Conservation (phyloP, 2,329 filamentous ascomycete genomes). For the Plectosphaerella plurivora region DNA sequence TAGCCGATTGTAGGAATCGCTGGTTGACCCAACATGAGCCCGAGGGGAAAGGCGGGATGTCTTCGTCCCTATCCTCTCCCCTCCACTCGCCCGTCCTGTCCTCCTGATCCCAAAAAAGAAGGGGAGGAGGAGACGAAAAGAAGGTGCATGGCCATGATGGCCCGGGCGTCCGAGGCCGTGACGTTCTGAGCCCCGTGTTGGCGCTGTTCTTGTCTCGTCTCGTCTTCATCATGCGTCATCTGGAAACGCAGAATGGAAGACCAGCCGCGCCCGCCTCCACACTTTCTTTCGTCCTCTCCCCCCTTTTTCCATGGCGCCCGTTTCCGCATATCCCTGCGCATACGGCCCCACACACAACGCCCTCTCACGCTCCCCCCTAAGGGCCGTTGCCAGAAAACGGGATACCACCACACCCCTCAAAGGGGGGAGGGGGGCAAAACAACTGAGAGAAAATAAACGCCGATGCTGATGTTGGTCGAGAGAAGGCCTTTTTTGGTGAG, state of each 20-base stretch:
- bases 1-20: too few species aligned
- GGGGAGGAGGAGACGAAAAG: not conserved
- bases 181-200: not conserved
- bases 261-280: not conserved
- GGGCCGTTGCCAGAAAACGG: too few species aligned
- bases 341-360: not conserved
- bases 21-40: too few species aligned
- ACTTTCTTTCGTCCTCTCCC: not conserved
- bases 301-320: not conserved
- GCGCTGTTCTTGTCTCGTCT: not conserved
- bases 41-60: too few species aligned
- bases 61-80: not conserved
- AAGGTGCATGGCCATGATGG: not conserved
- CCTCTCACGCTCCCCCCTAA: not conserved
- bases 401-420: too few species aligned
- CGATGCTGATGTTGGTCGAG: too few species aligned
- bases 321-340: not conserved
- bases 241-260: not conserved
- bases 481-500: too few species aligned
- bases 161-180: not conserved
- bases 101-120: too few species aligned
- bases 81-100: not conserved
- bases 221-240: not conserved
- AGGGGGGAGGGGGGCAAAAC: too few species aligned
- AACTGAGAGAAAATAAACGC: too few species aligned